Evolutionary conservation across 345 rosid genomes (phyloP).

Genomic region (Ceriops decandra): DNA sequence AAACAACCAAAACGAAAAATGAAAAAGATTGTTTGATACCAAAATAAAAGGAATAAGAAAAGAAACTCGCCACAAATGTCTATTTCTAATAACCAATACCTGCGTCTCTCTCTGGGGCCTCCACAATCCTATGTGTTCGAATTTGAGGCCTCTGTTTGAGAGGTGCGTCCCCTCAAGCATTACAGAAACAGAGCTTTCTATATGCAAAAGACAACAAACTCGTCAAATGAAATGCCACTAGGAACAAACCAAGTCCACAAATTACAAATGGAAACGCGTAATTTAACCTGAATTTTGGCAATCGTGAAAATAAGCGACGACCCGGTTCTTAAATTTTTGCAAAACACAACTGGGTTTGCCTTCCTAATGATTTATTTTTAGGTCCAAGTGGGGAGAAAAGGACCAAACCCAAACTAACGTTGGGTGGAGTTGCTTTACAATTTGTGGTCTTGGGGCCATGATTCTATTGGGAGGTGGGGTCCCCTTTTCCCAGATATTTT

Average conservation of each 20-base stretch:
- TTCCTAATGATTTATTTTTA: neutral
- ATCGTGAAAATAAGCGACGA: constrained; percentile 14
- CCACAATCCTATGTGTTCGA: constrained; percentile 19
- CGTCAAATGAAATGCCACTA: neutral
- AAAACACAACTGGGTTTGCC: constrained; percentile 17
- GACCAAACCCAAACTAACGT: neutral
- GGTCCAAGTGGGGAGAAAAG: neutral
- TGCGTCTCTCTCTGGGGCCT: constrained; percentile 10
- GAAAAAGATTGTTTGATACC: neutral
- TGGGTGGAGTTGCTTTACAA: neutral
- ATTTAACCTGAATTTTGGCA: neutral
- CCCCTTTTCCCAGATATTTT: constrained; percentile 15
- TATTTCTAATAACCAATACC: constrained; percentile 1
- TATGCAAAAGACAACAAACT: constrained; percentile 5
- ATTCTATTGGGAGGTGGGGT: constrained; percentile 19
- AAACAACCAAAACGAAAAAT: neutral
- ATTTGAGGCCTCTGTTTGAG: constrained; percentile 17
- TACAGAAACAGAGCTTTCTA: constrained; percentile 15
- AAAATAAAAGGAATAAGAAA: neutral
- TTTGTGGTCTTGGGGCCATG: neutral
- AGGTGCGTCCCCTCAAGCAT: constrained; percentile 12
- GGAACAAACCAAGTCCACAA: neutral
- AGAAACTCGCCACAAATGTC: constrained; percentile 27
- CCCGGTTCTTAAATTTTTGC: constrained; percentile 23
- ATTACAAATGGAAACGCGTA: neutral